Evolutionary conservation across 208 protist genomes (phyloP), one percentile per base, ranked within the genome.

Genomic region (Crithidia acanthocephali): DNA sequence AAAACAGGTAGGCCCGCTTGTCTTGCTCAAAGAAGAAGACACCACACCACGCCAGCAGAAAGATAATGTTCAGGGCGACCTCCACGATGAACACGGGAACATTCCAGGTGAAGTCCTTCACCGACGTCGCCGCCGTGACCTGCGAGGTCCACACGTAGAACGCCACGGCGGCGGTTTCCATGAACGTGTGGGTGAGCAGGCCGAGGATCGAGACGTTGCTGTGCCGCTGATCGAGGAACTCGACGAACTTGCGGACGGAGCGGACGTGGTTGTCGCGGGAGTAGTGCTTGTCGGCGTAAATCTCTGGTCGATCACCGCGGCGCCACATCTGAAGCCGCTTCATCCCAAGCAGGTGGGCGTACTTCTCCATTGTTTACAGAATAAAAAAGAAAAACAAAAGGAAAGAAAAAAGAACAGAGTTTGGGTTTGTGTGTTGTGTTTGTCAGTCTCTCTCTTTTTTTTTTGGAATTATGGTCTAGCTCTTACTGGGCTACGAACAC

Each of bases 101-200:
- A 66, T 73, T 71, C 86, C 89, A 94, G 32, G 85, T 53, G 66
- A 94, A 91, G 20, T 50, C 57, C 30, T 40, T 71, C 32, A 74
- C 63, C 25, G 59, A 64, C 30, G 63, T 74, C 4, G 87, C 77
- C 0, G 37, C 47, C 5, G 75, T 67, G 1, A 72, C 80, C 48
- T 88, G 45, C 51, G 86, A 87, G 18, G 84, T 91, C 79, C 83
- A 91, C 30, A 95, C 85, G 56, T 95, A 95, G 30, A 92, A 85
- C 16, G 57, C 58, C 1, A 95, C 74, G 15, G 80, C 85, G 18
- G 88, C 64, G 18, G 74, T 55, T 64, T 95, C 89, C 83, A 91
- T 85, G 18, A 76, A 56, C 4, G 79, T 80, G 79, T 92, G 81
- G 16, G 72, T 22, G 40, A 92, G 68, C 27, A 95, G 69, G 15